These are phyloP conservation scores for Catharanthus roseus DNA, from an alignment of 257 asterid species.

Conservation along the genomic window DNA sequence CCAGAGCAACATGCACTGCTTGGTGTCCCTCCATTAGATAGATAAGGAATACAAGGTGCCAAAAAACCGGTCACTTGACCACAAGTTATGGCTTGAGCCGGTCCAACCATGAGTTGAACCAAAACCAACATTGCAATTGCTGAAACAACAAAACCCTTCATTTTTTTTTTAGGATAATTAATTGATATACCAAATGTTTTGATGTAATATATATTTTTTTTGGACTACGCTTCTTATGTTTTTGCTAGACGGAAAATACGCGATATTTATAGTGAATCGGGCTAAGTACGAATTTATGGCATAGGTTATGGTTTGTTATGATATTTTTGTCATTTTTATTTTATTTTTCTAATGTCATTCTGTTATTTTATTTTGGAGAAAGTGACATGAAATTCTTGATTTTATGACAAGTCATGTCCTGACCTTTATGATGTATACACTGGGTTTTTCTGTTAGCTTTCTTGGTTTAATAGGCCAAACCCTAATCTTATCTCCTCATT, in stretches of 20 bases:
- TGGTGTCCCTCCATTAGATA: slow-evolving; percentile 25
- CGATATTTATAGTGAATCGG: not conserved
- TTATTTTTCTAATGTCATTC: not conserved
- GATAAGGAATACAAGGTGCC: slow-evolving; percentile 32
- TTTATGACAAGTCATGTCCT: no score
- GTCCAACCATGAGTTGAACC: slow-evolving; percentile 11
- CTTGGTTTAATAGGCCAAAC: no score
- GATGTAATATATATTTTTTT: no score
- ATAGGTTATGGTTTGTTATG: not conserved
- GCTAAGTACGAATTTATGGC: not conserved
- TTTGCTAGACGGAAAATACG: not conserved
- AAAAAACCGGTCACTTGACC: slow-evolving; percentile 31
- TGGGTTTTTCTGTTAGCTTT: no score
- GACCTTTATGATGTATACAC: no score
- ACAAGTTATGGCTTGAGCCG: slow-evolving; percentile 30
- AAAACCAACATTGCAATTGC: slow-evolving; percentile 22
- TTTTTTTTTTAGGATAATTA: no score
- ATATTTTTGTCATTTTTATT: not conserved
- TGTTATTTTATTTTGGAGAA: not conserved
- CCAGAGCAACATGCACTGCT: slow-evolving; percentile 27
- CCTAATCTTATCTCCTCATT: no score
- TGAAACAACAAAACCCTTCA: slow-evolving; percentile 24
- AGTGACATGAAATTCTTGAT: no score
- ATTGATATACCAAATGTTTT: no score
- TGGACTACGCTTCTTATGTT: not conserved